Percentiles rank a stretch among this genome's conserved stretches.
Conservation (phyloP, 129 eudicot species). For the Deinandra increscens region DNA sequence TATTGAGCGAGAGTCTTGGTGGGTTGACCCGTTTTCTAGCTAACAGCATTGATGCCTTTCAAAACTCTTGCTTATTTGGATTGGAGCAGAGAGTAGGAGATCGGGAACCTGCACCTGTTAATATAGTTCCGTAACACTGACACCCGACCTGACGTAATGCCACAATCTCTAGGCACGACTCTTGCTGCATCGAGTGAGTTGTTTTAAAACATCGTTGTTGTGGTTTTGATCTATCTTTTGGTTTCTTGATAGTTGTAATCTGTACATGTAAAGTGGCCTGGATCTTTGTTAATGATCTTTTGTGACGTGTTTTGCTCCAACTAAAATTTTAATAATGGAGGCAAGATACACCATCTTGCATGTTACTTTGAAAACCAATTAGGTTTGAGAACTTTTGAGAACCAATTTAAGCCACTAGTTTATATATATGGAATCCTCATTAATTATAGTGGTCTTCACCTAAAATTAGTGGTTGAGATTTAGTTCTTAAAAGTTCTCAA, state of each 20-base stretch:
- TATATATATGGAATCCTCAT: too few relatives aligned
- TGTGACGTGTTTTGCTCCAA: not conserved
- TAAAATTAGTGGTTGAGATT: too few relatives aligned
- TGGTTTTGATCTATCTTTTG: constrained; percentile 13
- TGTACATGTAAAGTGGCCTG: constrained; percentile 20
- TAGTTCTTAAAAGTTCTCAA: too few relatives aligned
- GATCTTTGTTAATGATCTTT: constrained; percentile 17
- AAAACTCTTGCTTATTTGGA: constrained; percentile 60
- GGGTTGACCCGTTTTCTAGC: constrained; percentile 83
- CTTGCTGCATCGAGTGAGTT: constrained; percentile 4
- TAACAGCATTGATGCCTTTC: constrained; percentile 90
- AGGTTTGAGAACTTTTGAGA: too few relatives aligned
- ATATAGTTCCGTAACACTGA: constrained; percentile 30
- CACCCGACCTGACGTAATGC: constrained; percentile 3
- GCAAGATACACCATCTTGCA: too few relatives aligned
- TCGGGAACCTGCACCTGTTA: constrained; percentile 37
- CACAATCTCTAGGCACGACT: constrained; percentile 1
- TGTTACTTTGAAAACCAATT: too few relatives aligned
- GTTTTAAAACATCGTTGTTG: not conserved
- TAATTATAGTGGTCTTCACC: too few relatives aligned
- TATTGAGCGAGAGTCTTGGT: constrained; percentile 74
- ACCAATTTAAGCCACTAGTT: too few relatives aligned
- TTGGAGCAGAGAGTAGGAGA: constrained; percentile 66
- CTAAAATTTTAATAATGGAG: not conserved
- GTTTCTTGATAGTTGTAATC: not conserved